These are phyloP conservation scores for Akanthomyces uredinophilus DNA, from an alignment of 2,329 filamentous ascomycete species.

Conservation along the genomic window DNA sequence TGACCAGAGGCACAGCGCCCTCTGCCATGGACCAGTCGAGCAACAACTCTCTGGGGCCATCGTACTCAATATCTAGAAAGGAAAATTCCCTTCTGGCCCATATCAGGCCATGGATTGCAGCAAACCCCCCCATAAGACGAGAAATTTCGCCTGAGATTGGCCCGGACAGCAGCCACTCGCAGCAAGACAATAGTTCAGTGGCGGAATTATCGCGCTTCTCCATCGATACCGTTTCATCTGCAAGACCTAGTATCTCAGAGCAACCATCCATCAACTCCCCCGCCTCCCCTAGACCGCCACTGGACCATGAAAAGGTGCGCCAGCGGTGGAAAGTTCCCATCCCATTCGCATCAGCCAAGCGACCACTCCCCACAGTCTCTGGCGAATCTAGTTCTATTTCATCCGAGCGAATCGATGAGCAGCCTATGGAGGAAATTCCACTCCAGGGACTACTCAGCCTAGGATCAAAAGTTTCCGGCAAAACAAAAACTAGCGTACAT, in stretches of 20 bases:
- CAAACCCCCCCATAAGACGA: neutral
- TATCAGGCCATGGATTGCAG: slow-evolving; percentile 2
- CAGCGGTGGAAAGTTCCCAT: slow-evolving; percentile 27
- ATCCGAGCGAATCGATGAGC: slow-evolving; percentile 28
- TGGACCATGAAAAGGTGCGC: slow-evolving; percentile 22
- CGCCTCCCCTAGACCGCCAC: neutral
- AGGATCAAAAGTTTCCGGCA: slow-evolving; percentile 22
- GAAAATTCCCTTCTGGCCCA: slow-evolving; percentile 4
- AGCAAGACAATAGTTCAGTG: neutral
- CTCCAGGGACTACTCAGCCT: slow-evolving; percentile 25
- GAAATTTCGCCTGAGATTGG: slow-evolving; percentile 1
- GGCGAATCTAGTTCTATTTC: slow-evolving; percentile 34
- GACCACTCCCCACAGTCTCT: slow-evolving; percentile 24
- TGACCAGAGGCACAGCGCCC: neutral
- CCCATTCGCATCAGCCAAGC: slow-evolving; percentile 22
- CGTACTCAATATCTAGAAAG: neutral
- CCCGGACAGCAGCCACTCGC: slow-evolving; percentile 9
- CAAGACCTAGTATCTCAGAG: neutral
- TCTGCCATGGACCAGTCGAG: slow-evolving; percentile 10
- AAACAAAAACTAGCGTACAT: slow-evolving; percentile 28
- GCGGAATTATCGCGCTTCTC: slow-evolving; percentile 4
- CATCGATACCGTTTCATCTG: neutral
- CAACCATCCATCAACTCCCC: neutral
- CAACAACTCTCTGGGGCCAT: slow-evolving; percentile 8
- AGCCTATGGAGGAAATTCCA: slow-evolving; percentile 34